phyloP scores from a whole-genome alignment of 345 rosid genomes.

The Hevea brasiliensis region DNA sequence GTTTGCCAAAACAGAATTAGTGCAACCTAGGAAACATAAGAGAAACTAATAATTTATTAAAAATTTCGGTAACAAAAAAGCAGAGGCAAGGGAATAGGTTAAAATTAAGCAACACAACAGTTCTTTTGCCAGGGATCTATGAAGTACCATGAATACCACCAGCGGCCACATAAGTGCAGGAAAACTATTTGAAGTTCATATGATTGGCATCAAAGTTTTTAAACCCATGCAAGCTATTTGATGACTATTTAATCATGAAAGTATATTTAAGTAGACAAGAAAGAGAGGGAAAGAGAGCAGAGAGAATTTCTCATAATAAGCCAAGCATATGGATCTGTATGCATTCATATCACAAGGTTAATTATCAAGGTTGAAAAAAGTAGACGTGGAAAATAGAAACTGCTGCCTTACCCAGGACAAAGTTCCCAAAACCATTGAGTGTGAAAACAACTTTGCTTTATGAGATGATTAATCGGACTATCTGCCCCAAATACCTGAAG shows the following conservation, averaged over 20 bases:
- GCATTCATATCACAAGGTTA: not conserved
- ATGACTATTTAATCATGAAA: not conserved
- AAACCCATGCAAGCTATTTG: not conserved
- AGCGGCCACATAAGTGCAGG: no score
- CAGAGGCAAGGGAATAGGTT: not conserved
- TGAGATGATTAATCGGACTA: conserved; percentile 70
- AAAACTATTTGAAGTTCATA: not conserved
- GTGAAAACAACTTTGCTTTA: conserved; percentile 20
- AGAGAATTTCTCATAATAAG: not conserved
- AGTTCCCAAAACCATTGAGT: not conserved
- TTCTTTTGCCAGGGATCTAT: no score
- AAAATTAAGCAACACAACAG: no score
- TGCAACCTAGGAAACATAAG: not conserved
- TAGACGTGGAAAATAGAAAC: not conserved
- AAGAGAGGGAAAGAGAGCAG: no score
- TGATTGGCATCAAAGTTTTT: not conserved
- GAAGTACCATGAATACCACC: no score
- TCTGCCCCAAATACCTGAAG: conserved; percentile 74
- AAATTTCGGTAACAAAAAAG: no score
- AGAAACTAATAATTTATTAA: not conserved
- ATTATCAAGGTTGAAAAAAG: not conserved
- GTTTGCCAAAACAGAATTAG: not conserved
- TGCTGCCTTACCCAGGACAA: conserved; percentile 8
- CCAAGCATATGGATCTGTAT: not conserved
- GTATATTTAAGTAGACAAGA: not conserved